Conservation (phyloP, 257 asterid genomes). For the Scutellaria galericulata region DNA sequence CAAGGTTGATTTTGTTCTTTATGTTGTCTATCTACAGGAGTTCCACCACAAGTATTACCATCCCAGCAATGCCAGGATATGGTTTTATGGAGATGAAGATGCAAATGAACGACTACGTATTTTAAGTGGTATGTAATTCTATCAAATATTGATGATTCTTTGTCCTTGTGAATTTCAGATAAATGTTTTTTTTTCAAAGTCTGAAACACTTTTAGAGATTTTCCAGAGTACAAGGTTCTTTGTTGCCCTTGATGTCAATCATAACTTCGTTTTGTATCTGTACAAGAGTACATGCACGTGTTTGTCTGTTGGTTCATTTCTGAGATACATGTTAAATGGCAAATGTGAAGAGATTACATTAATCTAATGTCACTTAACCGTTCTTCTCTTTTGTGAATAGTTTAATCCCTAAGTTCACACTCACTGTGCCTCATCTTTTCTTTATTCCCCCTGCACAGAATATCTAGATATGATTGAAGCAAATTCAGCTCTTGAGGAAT, state of each 20-base stretch:
- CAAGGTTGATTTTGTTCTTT: slow-evolving; percentile 24
- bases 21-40: slow-evolving; percentile 58
- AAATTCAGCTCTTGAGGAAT: slow-evolving; percentile 83
- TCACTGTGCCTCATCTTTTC: slow-evolving; percentile 21
- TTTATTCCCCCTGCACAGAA: slow-evolving; percentile 55
- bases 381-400: neutral
- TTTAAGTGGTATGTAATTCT: slow-evolving; percentile 67
- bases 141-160: slow-evolving; percentile 25
- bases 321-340: neutral
- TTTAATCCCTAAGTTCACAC: slow-evolving; percentile 24
- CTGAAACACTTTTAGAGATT: neutral
- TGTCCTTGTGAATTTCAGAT: neutral
- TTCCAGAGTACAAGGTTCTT: slow-evolving; percentile 8
- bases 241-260: slow-evolving; percentile 21
- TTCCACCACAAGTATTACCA: slow-evolving; percentile 91
- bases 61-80: slow-evolving; percentile 96
- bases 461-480: slow-evolving; percentile 88
- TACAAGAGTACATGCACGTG: neutral
- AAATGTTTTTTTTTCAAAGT: neutral
- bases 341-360: slow-evolving; percentile 10
- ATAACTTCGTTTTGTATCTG: slow-evolving; percentile 15
- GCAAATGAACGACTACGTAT: slow-evolving; percentile 84
- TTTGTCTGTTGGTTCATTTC: slow-evolving; percentile 24
- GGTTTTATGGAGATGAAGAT: slow-evolving; percentile 98
- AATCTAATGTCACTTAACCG: slow-evolving; percentile 13